These are phyloP conservation scores for Trichosanthes truncata DNA, from an alignment of 306 rosid genomes.

Conservation along the genomic window DNA sequence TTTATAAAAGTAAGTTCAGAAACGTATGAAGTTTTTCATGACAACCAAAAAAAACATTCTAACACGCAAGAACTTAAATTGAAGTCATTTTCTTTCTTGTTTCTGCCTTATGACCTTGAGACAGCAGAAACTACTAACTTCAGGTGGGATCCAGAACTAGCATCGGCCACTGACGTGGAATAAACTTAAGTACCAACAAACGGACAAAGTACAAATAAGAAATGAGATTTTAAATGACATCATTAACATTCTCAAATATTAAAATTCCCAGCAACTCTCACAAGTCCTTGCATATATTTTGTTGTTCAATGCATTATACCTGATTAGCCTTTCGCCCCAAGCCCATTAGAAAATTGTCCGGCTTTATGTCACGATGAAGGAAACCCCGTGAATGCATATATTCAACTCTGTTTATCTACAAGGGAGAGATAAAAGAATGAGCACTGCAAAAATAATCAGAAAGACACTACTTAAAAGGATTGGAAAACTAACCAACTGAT, in stretches of 20 bases:
- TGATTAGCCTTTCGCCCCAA: constrained; percentile 76
- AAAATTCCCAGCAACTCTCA: neutral
- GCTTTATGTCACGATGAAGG: constrained; percentile 84
- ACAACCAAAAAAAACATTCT: neutral
- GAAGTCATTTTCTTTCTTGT: neutral
- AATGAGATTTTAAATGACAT: neutral
- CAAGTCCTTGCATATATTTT: neutral
- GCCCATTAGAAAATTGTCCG: constrained; percentile 81
- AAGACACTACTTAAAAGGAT: neutral
- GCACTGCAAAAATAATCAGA: constrained; percentile 3
- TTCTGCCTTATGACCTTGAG: neutral
- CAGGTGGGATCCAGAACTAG: neutral
- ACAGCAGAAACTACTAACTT: constrained; percentile 1
- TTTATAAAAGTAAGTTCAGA: neutral
- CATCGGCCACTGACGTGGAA: neutral
- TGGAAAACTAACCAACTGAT: constrained; percentile 25
- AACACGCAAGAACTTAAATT: neutral
- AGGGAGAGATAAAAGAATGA: constrained; percentile 12
- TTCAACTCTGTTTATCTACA: constrained; percentile 74
- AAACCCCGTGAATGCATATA: constrained; percentile 77
- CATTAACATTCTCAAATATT: neutral
- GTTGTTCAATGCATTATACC: constrained; percentile 24
- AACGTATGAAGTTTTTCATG: neutral
- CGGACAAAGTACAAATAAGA: neutral
- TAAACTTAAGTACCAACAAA: neutral